phyloP scores from a whole-genome alignment of 345 rosid genomes.

The Lenwebbia sp. region DNA sequence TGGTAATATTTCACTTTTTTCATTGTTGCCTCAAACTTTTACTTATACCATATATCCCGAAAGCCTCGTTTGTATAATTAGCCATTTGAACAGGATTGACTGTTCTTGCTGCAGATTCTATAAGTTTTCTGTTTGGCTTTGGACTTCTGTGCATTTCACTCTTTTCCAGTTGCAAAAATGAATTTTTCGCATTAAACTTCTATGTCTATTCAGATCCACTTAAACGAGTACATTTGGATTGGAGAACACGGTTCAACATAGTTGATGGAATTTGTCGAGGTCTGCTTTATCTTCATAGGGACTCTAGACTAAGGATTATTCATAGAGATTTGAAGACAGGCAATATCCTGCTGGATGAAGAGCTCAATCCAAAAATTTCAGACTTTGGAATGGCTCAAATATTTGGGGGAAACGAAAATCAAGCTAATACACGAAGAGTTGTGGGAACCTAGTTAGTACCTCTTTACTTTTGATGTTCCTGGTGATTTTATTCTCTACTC shows the following conservation, averaged over 20 bases:
- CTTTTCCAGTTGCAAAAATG: not conserved
- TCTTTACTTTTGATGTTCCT: not conserved
- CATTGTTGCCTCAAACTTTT: not conserved
- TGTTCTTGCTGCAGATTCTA: constrained; percentile 1
- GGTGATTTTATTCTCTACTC: not conserved
- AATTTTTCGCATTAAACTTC: constrained; percentile 6
- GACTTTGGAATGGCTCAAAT: constrained; percentile 46
- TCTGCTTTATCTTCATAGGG: constrained; percentile 38
- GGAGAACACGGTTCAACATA: constrained; percentile 28
- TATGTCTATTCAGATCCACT: constrained; percentile 12
- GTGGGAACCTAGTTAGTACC: constrained; percentile 42
- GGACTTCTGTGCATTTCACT: not conserved
- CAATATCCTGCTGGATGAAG: constrained; percentile 40
- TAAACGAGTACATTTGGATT: constrained; percentile 16
- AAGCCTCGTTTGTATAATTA: not conserved
- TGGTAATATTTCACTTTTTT: constrained; percentile 1
- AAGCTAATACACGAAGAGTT: constrained; percentile 29
- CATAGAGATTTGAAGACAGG: constrained; percentile 40
- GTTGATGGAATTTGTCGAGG: constrained; percentile 43
- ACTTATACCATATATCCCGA: not conserved
- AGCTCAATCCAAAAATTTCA: constrained; percentile 36
- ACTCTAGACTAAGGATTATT: constrained; percentile 38
- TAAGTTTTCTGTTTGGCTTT: constrained; percentile 11
- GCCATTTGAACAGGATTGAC: not conserved
- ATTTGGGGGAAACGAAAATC: constrained; percentile 19